Percentiles rank a stretch among this genome's conserved stretches.
Conservation (phyloP, 2,329 filamentous ascomycete genomes). For the Diaporthe nobilis region DNA sequence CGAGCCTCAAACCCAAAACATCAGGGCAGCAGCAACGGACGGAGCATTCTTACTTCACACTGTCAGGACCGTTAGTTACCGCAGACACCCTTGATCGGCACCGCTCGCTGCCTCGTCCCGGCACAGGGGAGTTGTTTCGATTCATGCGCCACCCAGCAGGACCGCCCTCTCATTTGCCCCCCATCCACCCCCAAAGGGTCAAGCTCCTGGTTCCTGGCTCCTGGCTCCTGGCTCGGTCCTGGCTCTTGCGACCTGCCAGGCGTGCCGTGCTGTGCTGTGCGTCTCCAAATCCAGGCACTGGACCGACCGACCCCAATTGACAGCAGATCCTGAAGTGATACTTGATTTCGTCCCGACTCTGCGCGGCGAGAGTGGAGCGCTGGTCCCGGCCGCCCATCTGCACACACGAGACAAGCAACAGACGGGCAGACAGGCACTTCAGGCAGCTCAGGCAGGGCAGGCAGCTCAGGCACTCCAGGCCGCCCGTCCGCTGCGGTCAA, state of each 20-base stretch:
- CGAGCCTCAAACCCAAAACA: constrained; percentile 29
- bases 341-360: constrained; percentile 23
- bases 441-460: neutral
- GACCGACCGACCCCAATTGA: neutral
- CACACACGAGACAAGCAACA: constrained; percentile 21
- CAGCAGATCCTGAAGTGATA: constrained; percentile 14
- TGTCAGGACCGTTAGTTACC: constrained; percentile 6
- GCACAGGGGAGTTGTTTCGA: constrained; percentile 34
- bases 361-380: constrained; percentile 8
- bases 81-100: constrained; percentile 31
- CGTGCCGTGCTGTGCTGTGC: neutral
- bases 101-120: constrained; percentile 27
- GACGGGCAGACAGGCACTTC: neutral
- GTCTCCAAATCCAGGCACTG: too few relatives aligned
- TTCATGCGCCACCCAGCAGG: constrained; percentile 33
- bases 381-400: constrained; percentile 21
- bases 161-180: constrained; percentile 31
- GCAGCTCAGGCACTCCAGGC: neutral
- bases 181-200: neutral
- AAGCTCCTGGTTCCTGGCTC: constrained; percentile 23
- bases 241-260: constrained; percentile 1
- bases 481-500: neutral
- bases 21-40: constrained; percentile 7
- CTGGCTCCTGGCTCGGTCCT: constrained; percentile 12
- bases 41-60: neutral